phyloP scores from a whole-genome alignment of 176 grass and related monocot species.

The Avena sativa region DNA sequence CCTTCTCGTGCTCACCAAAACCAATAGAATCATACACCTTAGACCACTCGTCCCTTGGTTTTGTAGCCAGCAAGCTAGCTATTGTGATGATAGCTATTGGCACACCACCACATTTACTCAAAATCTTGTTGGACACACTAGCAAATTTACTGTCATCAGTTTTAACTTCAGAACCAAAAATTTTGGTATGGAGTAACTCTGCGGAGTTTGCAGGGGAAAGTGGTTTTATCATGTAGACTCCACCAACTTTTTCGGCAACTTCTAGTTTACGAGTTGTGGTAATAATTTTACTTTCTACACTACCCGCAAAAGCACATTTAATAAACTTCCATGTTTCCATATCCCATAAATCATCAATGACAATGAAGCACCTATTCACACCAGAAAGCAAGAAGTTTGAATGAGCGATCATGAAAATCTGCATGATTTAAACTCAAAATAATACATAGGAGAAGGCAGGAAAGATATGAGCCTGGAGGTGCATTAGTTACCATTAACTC shows the following conservation, averaged over 20 bases:
- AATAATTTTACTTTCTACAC: background rate
- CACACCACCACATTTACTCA: background rate
- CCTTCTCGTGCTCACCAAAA: background rate
- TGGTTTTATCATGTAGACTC: background rate
- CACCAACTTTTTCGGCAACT: background rate
- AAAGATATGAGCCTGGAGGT: too few species aligned
- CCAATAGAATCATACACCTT: background rate
- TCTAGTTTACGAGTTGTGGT: background rate
- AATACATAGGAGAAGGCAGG: too few species aligned
- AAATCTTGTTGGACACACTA: background rate
- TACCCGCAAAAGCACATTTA: rapidly evolving
- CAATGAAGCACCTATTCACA: background rate
- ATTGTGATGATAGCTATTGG: background rate
- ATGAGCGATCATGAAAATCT: too few species aligned
- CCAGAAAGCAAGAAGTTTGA: background rate
- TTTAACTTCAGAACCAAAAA: background rate
- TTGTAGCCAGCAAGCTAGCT: background rate
- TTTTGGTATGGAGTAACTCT: background rate
- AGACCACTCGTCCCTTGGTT: background rate
- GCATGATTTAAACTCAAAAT: too few species aligned
- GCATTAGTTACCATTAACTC: too few species aligned
- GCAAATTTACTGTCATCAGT: background rate
- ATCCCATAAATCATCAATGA: too few species aligned
- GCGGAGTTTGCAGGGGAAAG: rapidly evolving
- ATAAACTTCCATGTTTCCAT: rapidly evolving